Evolutionary conservation across 2,329 filamentous ascomycete genomes (phyloP).

Genomic region (Colletotrichum sp.): DNA sequence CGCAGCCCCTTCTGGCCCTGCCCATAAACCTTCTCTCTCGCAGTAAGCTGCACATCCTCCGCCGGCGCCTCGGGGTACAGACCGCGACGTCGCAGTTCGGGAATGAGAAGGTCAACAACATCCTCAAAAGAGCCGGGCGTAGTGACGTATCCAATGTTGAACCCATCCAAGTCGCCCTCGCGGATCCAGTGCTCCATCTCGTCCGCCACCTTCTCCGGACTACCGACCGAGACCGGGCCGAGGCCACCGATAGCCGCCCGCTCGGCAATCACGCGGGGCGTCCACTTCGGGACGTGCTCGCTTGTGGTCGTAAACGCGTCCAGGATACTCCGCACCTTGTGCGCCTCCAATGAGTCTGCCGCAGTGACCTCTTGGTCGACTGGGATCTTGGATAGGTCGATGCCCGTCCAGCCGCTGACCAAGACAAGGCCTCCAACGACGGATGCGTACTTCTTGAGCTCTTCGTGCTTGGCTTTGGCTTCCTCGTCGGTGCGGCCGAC

Average conservation of each 20-base stretch:
- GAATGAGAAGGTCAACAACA: slow-evolving; percentile 33
- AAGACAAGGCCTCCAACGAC: slow-evolving; percentile 59
- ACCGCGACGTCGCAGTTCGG: slow-evolving; percentile 31
- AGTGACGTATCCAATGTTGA: slow-evolving; percentile 47
- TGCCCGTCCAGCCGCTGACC: slow-evolving; percentile 64
- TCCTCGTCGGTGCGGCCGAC: slow-evolving; percentile 56
- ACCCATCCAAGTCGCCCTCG: slow-evolving; percentile 47
- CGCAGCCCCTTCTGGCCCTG: slow-evolving; percentile 61
- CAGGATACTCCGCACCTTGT: slow-evolving; percentile 54
- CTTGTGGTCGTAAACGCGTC: slow-evolving; percentile 54
- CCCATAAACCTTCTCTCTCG: slow-evolving; percentile 67
- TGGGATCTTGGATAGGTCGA: slow-evolving; percentile 62
- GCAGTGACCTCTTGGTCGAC: slow-evolving; percentile 62
- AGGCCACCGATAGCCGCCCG: slow-evolving; percentile 45
- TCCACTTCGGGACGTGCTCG: slow-evolving; percentile 47
- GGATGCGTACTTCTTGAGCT: slow-evolving; percentile 56
- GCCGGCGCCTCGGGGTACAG: slow-evolving; percentile 33
- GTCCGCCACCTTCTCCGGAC: slow-evolving; percentile 46
- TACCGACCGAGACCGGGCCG: slow-evolving; percentile 39
- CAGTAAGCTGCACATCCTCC: slow-evolving; percentile 46
- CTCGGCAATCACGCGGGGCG: slow-evolving; percentile 46
- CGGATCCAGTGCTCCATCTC: slow-evolving; percentile 48
- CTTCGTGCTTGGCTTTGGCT: slow-evolving; percentile 55
- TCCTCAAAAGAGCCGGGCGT: slow-evolving; percentile 43
- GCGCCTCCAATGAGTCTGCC: slow-evolving; percentile 57